phyloP scores from a whole-genome alignment of 2,329 filamentous ascomycete species.

The Thielaviopsis punctulata region DNA sequence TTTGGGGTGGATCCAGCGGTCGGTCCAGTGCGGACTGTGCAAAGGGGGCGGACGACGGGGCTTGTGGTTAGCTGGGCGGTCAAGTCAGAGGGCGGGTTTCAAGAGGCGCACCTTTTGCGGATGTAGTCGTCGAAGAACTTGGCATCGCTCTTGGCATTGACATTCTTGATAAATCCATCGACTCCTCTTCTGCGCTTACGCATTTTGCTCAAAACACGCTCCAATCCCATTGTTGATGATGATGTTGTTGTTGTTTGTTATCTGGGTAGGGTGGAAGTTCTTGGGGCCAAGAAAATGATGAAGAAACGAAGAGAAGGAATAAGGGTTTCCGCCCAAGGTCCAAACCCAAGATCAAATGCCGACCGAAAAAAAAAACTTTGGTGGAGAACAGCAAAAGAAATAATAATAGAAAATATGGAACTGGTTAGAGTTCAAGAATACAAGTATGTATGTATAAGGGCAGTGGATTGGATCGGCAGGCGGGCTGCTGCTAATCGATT shows the following conservation, averaged over 20 bases:
- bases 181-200: conserved; percentile 11
- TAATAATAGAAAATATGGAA: background rate
- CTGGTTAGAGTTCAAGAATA: too few species aligned
- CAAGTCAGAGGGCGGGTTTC: too few species aligned
- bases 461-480: background rate
- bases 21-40: conserved; percentile 17
- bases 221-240: conserved; percentile 6
- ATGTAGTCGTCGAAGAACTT: conserved; percentile 11
- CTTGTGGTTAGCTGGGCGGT: too few species aligned
- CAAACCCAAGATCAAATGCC: too few species aligned
- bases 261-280: background rate
- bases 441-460: too few species aligned
- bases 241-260: background rate
- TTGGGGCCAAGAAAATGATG: background rate
- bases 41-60: too few species aligned
- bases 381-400: background rate
- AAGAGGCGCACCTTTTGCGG: conserved; percentile 6
- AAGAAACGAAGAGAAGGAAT: background rate
- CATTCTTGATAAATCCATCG: conserved; percentile 72
- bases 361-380: too few species aligned
- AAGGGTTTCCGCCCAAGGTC: background rate
- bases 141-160: conserved; percentile 89
- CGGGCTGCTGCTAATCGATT: background rate
- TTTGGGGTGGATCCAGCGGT: conserved; percentile 33
- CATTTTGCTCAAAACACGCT: conserved; percentile 11